These are phyloP conservation scores for Pseudogymnoascus pannorum DNA, from an alignment of 2,329 filamentous ascomycete species.

Conservation along the genomic window DNA sequence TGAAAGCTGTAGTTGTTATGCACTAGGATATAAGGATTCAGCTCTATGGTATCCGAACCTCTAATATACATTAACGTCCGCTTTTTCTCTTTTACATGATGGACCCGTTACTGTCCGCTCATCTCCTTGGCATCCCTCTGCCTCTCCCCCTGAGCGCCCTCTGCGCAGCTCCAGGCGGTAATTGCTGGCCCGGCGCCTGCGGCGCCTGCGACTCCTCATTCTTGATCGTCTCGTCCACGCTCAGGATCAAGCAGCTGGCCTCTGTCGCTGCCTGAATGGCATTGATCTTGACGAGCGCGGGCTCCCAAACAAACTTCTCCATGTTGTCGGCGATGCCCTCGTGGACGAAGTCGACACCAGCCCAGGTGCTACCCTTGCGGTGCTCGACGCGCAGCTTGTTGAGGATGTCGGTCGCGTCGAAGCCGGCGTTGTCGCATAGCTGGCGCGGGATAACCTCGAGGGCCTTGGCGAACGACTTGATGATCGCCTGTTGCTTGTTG, in stretches of 20 bases:
- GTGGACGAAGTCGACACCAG: slow-evolving; percentile 87
- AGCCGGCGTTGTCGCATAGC: slow-evolving; percentile 96
- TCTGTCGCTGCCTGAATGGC: slow-evolving; percentile 94
- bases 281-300: slow-evolving; percentile 91
- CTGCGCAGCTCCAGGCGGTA: slow-evolving; percentile 80
- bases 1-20: slow-evolving; percentile 7
- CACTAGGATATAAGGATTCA: slow-evolving; percentile 7
- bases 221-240: slow-evolving; percentile 96
- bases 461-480: slow-evolving; percentile 96
- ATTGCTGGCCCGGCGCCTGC: slow-evolving; percentile 67
- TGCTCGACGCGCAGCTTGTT: slow-evolving; percentile 96
- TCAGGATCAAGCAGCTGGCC: slow-evolving; percentile 88
- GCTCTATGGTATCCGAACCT: slow-evolving; percentile 8
- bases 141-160: slow-evolving; percentile 76
- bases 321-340: slow-evolving; percentile 94
- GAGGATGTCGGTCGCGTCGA: slow-evolving; percentile 95
- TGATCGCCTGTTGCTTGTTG: slow-evolving; percentile 93
- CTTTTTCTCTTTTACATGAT: slow-evolving; percentile 10
- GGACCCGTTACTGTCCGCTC: not conserved
- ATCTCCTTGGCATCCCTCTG: slow-evolving; percentile 83
- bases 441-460: slow-evolving; percentile 94
- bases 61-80: slow-evolving; percentile 10
- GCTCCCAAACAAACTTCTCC: slow-evolving; percentile 95
- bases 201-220: slow-evolving; percentile 89
- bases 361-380: slow-evolving; percentile 86